Base-by-base conservation (phyloP, 352 stramenopile species). In the Aphanomyces astaci region DNA sequence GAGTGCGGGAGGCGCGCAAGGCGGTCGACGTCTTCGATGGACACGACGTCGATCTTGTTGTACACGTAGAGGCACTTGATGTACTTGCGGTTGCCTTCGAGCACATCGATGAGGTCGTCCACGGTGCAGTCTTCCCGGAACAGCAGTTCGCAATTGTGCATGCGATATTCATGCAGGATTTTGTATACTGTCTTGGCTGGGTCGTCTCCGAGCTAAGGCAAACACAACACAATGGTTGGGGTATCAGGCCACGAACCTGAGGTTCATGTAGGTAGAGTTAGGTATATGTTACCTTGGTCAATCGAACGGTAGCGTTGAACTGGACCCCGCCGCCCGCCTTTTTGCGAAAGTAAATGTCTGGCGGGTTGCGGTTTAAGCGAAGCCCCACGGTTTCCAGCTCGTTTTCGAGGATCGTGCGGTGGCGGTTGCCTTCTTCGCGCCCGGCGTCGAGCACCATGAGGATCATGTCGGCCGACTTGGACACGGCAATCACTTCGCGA, bases 1-100 rank as follows among this genome's bases (percentile, higher is more conserved):
- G 94, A 98, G 81, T 99, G 88, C 13, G 95, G 93, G 76, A 98
- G 87, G 27, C 96, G 86, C 3, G 96, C 97, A 46, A 99, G 81
- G 33, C 93, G 86, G 74, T 99, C 96, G 22, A 99, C 92, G 75
- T 99, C 97, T 82, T 99, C 97, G 63, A 99, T 98, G 7, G 92
- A 98, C 63, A 99, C 89, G 17, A 97, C 97, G 79, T 99, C 97
- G 75, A 99, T 98, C 82, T 99, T 99, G 84, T 99, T 99, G 90
- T 99, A 99, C 69, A 99, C 92, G 77, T 99, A 99, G 52, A 99
- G 75, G 72, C 87, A 98, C 85, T 97, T 98, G 68, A 99, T 97
- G 83, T 99, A 99, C 74, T 98, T 98, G 59, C 94, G 89, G 77
- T 99, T 99, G 63, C 96, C 97, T 79, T 98, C 88, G 64, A 99